Evolutionary conservation across 2,329 filamentous ascomycete genomes (phyloP).

Genomic region (Phialophora chinensis): DNA sequence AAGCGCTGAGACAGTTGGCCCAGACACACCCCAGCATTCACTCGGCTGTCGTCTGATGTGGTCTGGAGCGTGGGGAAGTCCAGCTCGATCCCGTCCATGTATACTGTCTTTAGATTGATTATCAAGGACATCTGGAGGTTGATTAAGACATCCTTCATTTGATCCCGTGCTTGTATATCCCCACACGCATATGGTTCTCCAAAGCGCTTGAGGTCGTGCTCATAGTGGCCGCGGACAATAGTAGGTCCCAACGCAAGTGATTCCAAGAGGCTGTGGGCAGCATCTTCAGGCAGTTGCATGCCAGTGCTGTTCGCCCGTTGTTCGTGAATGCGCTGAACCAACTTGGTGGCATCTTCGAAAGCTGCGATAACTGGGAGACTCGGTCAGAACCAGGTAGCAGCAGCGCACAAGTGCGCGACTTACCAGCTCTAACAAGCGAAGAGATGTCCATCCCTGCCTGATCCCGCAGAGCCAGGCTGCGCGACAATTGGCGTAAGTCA

Average conservation of each 20-base stretch:
- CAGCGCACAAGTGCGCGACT: neutral
- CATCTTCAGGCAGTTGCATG: constrained; percentile 28
- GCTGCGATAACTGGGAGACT: constrained; percentile 41
- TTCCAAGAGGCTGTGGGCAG: constrained; percentile 43
- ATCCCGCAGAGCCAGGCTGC: neutral
- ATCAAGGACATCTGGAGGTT: constrained; percentile 47
- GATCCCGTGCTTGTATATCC: constrained; percentile 47
- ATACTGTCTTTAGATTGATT: constrained; percentile 43
- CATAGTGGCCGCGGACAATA: constrained; percentile 48
- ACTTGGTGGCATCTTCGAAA: constrained; percentile 43
- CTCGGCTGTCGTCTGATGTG: constrained; percentile 47
- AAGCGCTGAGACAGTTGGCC: constrained; percentile 46
- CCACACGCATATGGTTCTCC: constrained; percentile 46
- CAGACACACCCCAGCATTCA: constrained; percentile 46
- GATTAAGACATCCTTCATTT: constrained; percentile 50
- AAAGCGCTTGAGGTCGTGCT: constrained; percentile 44
- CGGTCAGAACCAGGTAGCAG: neutral
- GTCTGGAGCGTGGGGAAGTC: constrained; percentile 45
- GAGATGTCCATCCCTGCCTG: constrained; percentile 33
- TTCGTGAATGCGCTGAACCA: constrained; percentile 42
- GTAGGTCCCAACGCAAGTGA: constrained; percentile 46
- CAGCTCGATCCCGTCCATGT: constrained; percentile 42
- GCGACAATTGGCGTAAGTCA: constrained; percentile 18
- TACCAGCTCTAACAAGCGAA: constrained; percentile 34
- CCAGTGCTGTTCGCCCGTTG: constrained; percentile 22